Base-by-base conservation (phyloP, 2,329 filamentous ascomycete genomes). In the Trichoderma atroviride region DNA sequence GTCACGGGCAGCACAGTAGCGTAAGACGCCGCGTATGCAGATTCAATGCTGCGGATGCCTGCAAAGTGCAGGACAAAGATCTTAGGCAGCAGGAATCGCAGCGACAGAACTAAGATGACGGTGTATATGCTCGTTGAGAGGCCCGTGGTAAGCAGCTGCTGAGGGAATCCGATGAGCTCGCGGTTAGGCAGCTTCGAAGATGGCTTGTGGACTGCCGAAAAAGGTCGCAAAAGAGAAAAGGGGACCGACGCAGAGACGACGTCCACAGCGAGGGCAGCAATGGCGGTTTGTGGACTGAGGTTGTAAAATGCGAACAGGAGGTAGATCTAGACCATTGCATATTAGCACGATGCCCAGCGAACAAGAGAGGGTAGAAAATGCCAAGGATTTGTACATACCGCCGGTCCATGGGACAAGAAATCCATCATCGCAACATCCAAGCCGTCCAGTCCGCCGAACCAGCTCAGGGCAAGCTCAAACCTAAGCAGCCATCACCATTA, bases 221-320 rank as follows among this genome's bases (percentile, higher is more conserved):
- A 83, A 5, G 88, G 86, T 62, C 93, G 91, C 67, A 97, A 83
- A 55, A 96, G 85, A 70, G 87, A 84, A 79, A 96, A 95, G 1
- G 94, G 93, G 33, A 92, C 76, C 53, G 90, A 89, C 53, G 88
- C 88, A 3, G 92, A 88, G 70, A 90, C 74, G 64, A 92, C 82
- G 74, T 94, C 91, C 74, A 95, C 91, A 40, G 81, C 78, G 62
- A 93, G 85, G 43, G 88, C 88, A 50, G 86, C 82, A 35, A 89
- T 75, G 24, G 90, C 85, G 0, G 91, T 90, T 65, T 83, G 79
- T 31, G 87, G 82, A 31, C 87, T 86, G 73, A 96, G 85, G 43
- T 84, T 81, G 85, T 96, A 97, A 83, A 96, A 97, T 64, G 89
- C 89, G 35, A 85, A 84, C 33, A 97, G 84, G 55, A 97, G 88